Evolutionary conservation across 1,139 yeast genomes (phyloP).

Genomic region (Geotrichum histeridarum): DNA sequence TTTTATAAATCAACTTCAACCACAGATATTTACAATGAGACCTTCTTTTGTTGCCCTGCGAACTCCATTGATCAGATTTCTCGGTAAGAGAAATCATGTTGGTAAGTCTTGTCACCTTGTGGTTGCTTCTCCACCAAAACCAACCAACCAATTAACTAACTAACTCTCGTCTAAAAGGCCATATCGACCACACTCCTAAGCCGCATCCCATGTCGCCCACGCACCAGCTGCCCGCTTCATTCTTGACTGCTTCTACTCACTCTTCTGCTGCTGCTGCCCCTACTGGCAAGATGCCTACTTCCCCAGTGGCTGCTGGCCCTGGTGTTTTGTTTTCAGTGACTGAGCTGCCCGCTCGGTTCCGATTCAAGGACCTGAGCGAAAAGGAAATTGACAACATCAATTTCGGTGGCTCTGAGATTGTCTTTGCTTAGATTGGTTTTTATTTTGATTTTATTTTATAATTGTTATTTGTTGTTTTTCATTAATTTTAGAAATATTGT

Average conservation of each 20-base stretch:
- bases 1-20: background rate
- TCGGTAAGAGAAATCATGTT: conserved; percentile 38
- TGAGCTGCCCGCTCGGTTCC: conserved; percentile 65
- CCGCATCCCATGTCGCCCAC: conserved; percentile 48
- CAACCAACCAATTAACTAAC: background rate
- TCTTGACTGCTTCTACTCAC: conserved; percentile 43
- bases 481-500: background rate
- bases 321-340: conserved; percentile 56
- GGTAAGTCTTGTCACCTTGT: conserved; percentile 18
- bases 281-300: conserved; percentile 32
- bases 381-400: conserved; percentile 67
- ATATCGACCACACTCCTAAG: conserved; percentile 39
- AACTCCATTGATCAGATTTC: conserved; percentile 40
- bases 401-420: conserved; percentile 65
- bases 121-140: background rate
- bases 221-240: conserved; percentile 43
- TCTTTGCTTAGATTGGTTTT: conserved; percentile 23
- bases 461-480: background rate
- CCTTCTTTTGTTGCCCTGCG: conserved; percentile 30
- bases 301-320: conserved; percentile 41
- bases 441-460: background rate
- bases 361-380: conserved; percentile 56
- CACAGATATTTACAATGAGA: conserved; percentile 28
- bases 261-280: conserved; percentile 45
- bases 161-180: background rate